Percentiles rank a stretch among this genome's conserved stretches.
Conservation (phyloP, 1,284 basidiomycete genomes). For the Bjerkandera adusta region DNA sequence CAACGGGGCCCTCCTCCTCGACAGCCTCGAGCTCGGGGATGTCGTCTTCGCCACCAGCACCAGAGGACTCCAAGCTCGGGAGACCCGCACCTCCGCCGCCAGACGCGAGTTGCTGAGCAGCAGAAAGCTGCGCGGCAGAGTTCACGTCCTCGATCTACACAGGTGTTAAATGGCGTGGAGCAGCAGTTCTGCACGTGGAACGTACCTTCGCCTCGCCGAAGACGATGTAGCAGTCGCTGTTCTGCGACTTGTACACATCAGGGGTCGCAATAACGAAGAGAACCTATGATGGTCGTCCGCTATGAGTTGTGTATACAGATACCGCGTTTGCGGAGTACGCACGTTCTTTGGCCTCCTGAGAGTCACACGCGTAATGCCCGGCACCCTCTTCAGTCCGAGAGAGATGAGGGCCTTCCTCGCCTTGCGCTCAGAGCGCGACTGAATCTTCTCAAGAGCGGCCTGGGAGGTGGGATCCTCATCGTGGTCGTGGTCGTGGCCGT, state of each 20-base stretch:
- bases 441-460: constrained; percentile 88
- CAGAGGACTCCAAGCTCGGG: constrained; percentile 53
- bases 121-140: constrained; percentile 78
- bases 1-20: constrained; percentile 76
- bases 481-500: constrained; percentile 55
- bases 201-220: constrained; percentile 95
- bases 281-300: constrained; percentile 51
- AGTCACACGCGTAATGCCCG: constrained; percentile 93
- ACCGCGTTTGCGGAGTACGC: constrained; percentile 26
- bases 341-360: constrained; percentile 94
- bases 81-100: constrained; percentile 47
- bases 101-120: constrained; percentile 81
- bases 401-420: constrained; percentile 86
- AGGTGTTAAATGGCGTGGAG: neutral
- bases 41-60: constrained; percentile 66
- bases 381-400: constrained; percentile 89
- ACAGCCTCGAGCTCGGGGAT: constrained; percentile 80
- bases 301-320: neutral
- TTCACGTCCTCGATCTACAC: constrained; percentile 89
- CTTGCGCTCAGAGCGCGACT: constrained; percentile 90
- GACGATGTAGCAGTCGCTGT: constrained; percentile 98
- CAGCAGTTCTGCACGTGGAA: neutral
- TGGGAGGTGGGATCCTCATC: constrained; percentile 82
- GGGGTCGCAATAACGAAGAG: constrained; percentile 93
- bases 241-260: constrained; percentile 97